Evolutionary conservation across 2,329 filamentous ascomycete species (phyloP).

Genomic region (Raffaelea arxii): DNA sequence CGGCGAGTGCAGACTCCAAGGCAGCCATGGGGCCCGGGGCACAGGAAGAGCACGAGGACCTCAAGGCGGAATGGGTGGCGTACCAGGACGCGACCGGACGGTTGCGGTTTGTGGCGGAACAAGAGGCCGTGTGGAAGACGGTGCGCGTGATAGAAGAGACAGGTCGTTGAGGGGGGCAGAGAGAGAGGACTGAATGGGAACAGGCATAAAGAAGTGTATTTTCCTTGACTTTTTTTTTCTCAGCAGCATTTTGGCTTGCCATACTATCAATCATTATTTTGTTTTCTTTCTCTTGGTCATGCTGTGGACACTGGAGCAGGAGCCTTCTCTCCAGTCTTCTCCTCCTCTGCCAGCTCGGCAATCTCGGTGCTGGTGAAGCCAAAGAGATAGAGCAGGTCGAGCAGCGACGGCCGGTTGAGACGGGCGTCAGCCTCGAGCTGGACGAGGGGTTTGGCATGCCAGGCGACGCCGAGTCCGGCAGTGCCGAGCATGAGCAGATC

Average conservation of each 20-base stretch:
- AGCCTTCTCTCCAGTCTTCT: no score
- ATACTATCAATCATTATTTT: no score
- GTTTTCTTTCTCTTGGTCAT: no score
- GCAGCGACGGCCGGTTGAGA: conserved; percentile 59
- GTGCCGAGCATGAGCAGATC: conserved; percentile 70
- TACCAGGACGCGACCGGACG: conserved; percentile 5
- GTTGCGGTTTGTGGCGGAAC: conserved; percentile 10
- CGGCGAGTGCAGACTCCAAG: conserved; percentile 16
- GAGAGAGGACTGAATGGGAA: not conserved
- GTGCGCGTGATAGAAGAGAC: no score
- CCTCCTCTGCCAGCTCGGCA: conserved; percentile 11
- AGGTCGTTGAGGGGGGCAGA: not conserved
- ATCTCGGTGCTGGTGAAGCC: conserved; percentile 61
- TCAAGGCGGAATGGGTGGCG: conserved; percentile 10
- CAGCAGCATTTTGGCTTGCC: no score
- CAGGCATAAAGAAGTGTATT: not conserved
- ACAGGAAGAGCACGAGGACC: conserved; percentile 12
- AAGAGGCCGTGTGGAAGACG: conserved; percentile 9
- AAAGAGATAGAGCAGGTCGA: conserved; percentile 66
- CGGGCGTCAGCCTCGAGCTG: conserved; percentile 67
- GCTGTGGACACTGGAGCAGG: no score
- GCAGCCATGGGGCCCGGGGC: conserved; percentile 9
- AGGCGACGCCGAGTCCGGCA: conserved; percentile 69
- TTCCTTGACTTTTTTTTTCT: not conserved
- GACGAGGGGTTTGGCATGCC: conserved; percentile 75